Conservation (phyloP, 768 basidiomycete genomes). For the Serpula lacrymans region DNA sequence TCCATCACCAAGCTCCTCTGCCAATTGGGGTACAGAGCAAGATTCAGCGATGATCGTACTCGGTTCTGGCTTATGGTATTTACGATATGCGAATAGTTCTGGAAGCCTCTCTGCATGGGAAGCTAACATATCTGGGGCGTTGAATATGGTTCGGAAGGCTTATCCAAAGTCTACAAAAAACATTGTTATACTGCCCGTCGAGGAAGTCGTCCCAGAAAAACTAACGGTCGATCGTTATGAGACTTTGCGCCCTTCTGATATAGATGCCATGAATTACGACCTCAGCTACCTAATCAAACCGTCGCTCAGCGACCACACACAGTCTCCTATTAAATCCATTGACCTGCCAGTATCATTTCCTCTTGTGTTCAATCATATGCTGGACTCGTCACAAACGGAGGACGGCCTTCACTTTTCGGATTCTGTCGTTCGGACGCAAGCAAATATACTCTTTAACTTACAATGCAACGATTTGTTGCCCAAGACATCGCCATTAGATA, state of each 20-base stretch:
- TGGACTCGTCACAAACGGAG: conserved; percentile 67
- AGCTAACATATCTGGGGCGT: conserved; percentile 62
- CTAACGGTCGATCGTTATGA: conserved; percentile 59
- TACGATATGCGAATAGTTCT: conserved; percentile 67
- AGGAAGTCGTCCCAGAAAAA: conserved; percentile 63
- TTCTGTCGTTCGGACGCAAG: conserved; percentile 60
- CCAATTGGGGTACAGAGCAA: too few species aligned
- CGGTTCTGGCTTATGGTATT: conserved; percentile 88
- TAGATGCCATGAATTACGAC: conserved; percentile 91
- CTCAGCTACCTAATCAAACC: conserved; percentile 64
- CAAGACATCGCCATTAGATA: conserved; percentile 61
- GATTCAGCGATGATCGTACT: conserved; percentile 69
- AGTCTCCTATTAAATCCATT: too few species aligned
- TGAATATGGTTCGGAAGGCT: conserved; percentile 43
- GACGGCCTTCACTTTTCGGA: conserved; percentile 85
- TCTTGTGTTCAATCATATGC: conserved; percentile 76
- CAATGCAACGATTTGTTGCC: conserved; percentile 74
- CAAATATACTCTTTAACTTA: conserved; percentile 74
- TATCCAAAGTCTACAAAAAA: conserved; percentile 56
- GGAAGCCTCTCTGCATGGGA: conserved; percentile 82
- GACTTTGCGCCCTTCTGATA: conserved; percentile 73
- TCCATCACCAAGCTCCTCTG: conserved; percentile 4
- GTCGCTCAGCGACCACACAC: conserved; percentile 15
- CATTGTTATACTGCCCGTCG: conserved; percentile 76
- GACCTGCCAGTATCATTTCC: conserved; percentile 55